A percentile compares a stretch with the other conserved stretches of the same genome.
Conservation (phyloP, 2,329 filamentous ascomycete genomes). For the Metarhizium rileyi region DNA sequence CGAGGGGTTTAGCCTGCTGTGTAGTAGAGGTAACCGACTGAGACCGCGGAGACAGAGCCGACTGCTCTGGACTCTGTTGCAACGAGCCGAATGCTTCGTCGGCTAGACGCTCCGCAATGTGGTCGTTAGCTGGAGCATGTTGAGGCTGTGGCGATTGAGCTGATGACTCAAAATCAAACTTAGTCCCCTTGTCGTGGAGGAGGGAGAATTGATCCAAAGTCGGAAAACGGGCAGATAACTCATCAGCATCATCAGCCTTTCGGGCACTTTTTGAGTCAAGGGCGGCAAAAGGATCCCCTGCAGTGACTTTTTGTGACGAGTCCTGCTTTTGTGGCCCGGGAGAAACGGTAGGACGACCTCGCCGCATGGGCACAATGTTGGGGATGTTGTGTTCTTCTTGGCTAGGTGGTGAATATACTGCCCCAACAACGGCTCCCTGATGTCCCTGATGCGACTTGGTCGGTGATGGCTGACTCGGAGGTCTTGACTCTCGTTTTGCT, state of each 20-base stretch:
- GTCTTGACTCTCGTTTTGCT: constrained; percentile 52
- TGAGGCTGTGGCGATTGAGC: constrained; percentile 39
- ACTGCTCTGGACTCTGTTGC: constrained; percentile 12
- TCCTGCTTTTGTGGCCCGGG: constrained; percentile 37
- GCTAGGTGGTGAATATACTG: constrained; percentile 68
- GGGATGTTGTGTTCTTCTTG: constrained; percentile 67
- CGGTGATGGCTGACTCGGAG: constrained; percentile 17
- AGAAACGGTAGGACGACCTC: constrained; percentile 53
- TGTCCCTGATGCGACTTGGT: constrained; percentile 44
- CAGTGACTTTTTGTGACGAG: constrained; percentile 53
- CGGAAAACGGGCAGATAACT: constrained; percentile 77
- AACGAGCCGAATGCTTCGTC: constrained; percentile 70
- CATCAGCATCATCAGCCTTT: constrained; percentile 50
- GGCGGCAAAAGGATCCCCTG: constrained; percentile 80
- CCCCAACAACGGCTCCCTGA: constrained; percentile 58
- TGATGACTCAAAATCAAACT: constrained; percentile 70
- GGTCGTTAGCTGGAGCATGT: constrained; percentile 44
- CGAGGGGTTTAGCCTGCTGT: constrained; percentile 11
- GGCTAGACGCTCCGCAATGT: constrained; percentile 65
- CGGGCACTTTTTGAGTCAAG: constrained; percentile 55
- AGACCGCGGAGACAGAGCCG: constrained; percentile 16
- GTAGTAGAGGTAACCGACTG: constrained; percentile 21
- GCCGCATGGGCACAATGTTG: constrained; percentile 87
- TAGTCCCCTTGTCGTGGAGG: constrained; percentile 71
- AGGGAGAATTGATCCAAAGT: constrained; percentile 89